Conservation (phyloP, 2,329 filamentous ascomycete species). For the Cladosporium velox region DNA sequence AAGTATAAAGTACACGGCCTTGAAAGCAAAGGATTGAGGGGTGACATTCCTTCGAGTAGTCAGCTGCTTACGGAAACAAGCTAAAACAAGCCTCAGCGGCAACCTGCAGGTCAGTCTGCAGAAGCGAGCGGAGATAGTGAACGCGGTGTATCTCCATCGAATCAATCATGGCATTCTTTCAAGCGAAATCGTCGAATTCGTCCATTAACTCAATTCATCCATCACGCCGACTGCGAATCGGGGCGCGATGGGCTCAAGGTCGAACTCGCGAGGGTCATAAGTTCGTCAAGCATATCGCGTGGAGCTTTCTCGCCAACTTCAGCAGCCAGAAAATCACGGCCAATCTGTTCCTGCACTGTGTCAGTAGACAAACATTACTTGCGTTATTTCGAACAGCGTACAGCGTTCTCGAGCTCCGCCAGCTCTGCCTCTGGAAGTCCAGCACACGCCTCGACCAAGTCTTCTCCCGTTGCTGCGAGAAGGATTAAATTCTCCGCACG, state of each 20-base stretch:
- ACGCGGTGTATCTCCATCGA: not conserved
- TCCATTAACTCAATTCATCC: not conserved
- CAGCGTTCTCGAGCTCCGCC: conserved; percentile 67
- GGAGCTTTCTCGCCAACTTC: conserved; percentile 39
- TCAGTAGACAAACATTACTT: conserved; percentile 20
- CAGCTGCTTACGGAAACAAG: conserved; percentile 3
- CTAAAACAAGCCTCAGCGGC: conserved; percentile 6
- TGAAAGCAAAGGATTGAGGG: conserved; percentile 1
- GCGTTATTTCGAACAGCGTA: conserved; percentile 36
- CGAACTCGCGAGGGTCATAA: conserved; percentile 36
- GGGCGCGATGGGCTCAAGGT: not conserved
- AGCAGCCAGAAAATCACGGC: conserved; percentile 45
- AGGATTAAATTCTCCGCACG: conserved; percentile 74
- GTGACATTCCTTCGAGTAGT: not conserved
- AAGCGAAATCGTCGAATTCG: not conserved
- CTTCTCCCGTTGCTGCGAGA: conserved; percentile 70
- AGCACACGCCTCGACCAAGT: conserved; percentile 72
- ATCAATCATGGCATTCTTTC: not conserved
- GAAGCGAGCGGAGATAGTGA: not conserved
- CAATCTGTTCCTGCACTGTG: conserved; percentile 43
- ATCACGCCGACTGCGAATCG: not conserved
- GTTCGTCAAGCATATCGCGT: conserved; percentile 40
- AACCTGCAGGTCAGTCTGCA: not conserved
- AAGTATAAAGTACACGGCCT: not conserved
- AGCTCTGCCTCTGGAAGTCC: conserved; percentile 65